These are phyloP conservation scores for Fusarium haematococcum DNA, from an alignment of 2,329 filamentous ascomycete genomes.

Conservation along the genomic window DNA sequence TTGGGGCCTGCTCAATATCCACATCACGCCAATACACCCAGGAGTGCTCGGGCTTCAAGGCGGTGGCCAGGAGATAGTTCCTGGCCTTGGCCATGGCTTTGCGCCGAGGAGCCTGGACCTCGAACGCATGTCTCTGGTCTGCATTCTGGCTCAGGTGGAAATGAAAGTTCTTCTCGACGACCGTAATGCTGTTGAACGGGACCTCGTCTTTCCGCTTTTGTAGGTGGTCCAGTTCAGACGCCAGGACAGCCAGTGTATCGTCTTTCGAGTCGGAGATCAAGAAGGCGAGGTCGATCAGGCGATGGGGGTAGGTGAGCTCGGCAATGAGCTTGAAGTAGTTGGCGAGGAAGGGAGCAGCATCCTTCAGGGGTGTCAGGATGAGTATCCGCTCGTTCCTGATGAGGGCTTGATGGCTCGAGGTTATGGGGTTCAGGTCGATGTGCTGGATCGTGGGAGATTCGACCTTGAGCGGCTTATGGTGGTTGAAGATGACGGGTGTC, in stretches of 20 bases:
- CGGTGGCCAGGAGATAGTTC: slow-evolving; percentile 88
- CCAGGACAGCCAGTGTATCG: slow-evolving; percentile 88
- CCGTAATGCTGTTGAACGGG: slow-evolving; percentile 85
- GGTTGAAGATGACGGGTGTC: slow-evolving; percentile 96
- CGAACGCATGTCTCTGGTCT: slow-evolving; percentile 85
- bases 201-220: slow-evolving; percentile 84
- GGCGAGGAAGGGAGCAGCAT: slow-evolving; percentile 83
- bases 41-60: slow-evolving; percentile 92
- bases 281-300: slow-evolving; percentile 95
- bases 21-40: slow-evolving; percentile 99
- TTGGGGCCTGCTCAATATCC: slow-evolving; percentile 92
- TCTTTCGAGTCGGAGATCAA: slow-evolving; percentile 92
- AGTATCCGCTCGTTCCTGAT: slow-evolving; percentile 88
- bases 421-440: slow-evolving; percentile 86
- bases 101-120: slow-evolving; percentile 87
- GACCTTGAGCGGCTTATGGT: slow-evolving; percentile 87
- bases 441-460: slow-evolving; percentile 83
- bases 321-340: slow-evolving; percentile 95
- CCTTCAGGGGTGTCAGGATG: slow-evolving; percentile 91
- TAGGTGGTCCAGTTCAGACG: slow-evolving; percentile 86
- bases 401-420: slow-evolving; percentile 82
- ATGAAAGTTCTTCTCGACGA: slow-evolving; percentile 94
- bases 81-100: slow-evolving; percentile 91
- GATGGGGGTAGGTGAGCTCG: slow-evolving; percentile 91
- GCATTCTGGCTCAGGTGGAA: slow-evolving; percentile 81